These are phyloP conservation scores for Rosa lucieae DNA, from an alignment of 306 rosid species.

Conservation along the genomic window DNA sequence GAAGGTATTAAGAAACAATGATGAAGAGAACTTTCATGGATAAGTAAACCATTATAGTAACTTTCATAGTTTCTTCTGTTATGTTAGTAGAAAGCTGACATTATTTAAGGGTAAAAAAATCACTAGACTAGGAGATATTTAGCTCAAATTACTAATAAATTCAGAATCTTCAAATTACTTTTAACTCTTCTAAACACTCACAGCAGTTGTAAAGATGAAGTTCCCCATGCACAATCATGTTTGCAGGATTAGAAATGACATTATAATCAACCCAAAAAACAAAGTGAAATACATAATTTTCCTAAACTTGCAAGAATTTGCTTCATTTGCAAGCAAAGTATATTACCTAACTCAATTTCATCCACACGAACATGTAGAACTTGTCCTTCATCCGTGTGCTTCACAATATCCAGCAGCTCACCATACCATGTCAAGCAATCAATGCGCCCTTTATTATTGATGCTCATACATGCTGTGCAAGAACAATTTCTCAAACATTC, in stretches of 20 bases:
- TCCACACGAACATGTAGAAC: constrained; percentile 47
- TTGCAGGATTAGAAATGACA: not conserved
- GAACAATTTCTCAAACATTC: constrained; percentile 49
- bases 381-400: constrained; percentile 22
- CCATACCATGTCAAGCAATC: constrained; percentile 55
- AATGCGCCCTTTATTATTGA: constrained; percentile 20
- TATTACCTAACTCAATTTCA: constrained; percentile 8
- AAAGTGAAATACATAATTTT: not conserved
- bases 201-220: not conserved
- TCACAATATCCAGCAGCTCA: constrained; percentile 39
- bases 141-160: too few species aligned
- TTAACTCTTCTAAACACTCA: not conserved
- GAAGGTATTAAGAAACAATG: too few species aligned
- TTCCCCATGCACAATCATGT: not conserved
- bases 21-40: not conserved
- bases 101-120: too few species aligned
- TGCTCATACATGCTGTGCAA: constrained; percentile 39
- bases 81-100: not conserved
- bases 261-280: not conserved
- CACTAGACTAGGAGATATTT: not conserved
- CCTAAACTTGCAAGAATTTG: not conserved
- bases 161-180: not conserved
- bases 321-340: not conserved
- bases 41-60: not conserved
- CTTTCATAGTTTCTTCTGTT: not conserved